Evolutionary conservation across 768 basidiomycete species (phyloP).

Genomic region (Hericium coralloides): DNA sequence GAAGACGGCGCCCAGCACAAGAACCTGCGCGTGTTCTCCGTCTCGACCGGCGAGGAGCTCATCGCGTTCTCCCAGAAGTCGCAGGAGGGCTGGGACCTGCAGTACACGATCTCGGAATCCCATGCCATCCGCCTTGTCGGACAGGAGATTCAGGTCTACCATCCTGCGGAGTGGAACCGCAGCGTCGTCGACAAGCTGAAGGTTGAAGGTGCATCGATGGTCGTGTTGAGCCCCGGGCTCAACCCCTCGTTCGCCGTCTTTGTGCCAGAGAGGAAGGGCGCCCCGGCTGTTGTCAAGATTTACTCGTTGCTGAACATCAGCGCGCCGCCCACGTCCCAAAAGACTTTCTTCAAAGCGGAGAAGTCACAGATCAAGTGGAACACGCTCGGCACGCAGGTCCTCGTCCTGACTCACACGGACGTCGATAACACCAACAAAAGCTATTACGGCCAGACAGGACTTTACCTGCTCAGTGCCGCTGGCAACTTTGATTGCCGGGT

Average conservation of each 20-base stretch:
- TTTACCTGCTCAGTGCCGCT: constrained; percentile 86
- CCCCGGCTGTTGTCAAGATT: constrained; percentile 81
- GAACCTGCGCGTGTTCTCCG: constrained; percentile 88
- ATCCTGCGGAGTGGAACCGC: constrained; percentile 71
- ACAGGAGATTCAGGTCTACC: constrained; percentile 76
- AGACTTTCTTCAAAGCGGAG: constrained; percentile 95
- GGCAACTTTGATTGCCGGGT: constrained; percentile 93
- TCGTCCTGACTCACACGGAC: constrained; percentile 91
- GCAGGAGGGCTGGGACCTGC: constrained; percentile 86
- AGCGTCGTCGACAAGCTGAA: constrained; percentile 76
- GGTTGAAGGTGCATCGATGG: constrained; percentile 73
- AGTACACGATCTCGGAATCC: constrained; percentile 85
- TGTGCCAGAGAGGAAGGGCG: constrained; percentile 92
- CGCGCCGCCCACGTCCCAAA: constrained; percentile 69
- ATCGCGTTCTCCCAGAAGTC: constrained; percentile 83
- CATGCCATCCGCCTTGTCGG: constrained; percentile 77
- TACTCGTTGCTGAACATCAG: constrained; percentile 60
- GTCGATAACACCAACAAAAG: constrained; percentile 96
- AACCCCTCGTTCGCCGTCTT: constrained; percentile 91
- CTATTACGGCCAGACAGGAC: constrained; percentile 95
- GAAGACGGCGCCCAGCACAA: constrained; percentile 90
- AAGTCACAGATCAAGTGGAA: constrained; percentile 95
- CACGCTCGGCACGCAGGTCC: constrained; percentile 81
- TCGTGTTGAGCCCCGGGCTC: constrained; percentile 73
- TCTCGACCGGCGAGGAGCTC: constrained; percentile 79